phyloP scores from a whole-genome alignment of 2,329 filamentous ascomycete genomes.

The Aspergillus spinulosporus region DNA sequence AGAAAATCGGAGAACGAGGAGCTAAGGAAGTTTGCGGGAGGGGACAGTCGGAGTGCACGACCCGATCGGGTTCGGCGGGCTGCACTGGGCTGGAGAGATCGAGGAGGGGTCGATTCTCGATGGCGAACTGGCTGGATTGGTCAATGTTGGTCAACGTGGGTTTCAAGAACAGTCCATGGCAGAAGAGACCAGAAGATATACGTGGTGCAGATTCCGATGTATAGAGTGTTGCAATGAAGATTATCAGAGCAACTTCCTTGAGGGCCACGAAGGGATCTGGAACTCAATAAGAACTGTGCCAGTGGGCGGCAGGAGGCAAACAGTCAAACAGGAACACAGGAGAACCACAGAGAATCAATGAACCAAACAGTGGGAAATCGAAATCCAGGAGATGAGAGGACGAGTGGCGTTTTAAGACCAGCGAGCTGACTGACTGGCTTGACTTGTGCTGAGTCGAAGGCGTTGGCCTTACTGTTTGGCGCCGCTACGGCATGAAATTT shows the following conservation, averaged over 20 bases:
- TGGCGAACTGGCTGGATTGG: neutral
- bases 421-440: constrained; percentile 4
- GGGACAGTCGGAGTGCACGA: constrained; percentile 19
- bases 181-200: neutral
- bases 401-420: constrained; percentile 18
- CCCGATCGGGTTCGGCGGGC: constrained; percentile 25
- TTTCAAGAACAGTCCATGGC: neutral
- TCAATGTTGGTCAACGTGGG: neutral
- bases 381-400: constrained; percentile 3
- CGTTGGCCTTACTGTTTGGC: constrained; percentile 5
- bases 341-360: constrained; percentile 8
- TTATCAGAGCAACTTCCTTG: neutral
- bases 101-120: constrained; percentile 16
- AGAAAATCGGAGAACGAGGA: constrained; percentile 29
- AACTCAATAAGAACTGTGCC: neutral
- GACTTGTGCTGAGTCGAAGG: neutral
- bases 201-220: neutral
- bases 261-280: neutral
- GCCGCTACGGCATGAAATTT: neutral
- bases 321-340: constrained; percentile 10
- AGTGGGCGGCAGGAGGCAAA: constrained; percentile 4
- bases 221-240: neutral
- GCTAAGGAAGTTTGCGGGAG: constrained; percentile 41
- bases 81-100: constrained; percentile 10
- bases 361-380: neutral